Evolutionary conservation across 177 flowering plant genomes (phyloP).

Genomic region (Vitis hybrid): DNA sequence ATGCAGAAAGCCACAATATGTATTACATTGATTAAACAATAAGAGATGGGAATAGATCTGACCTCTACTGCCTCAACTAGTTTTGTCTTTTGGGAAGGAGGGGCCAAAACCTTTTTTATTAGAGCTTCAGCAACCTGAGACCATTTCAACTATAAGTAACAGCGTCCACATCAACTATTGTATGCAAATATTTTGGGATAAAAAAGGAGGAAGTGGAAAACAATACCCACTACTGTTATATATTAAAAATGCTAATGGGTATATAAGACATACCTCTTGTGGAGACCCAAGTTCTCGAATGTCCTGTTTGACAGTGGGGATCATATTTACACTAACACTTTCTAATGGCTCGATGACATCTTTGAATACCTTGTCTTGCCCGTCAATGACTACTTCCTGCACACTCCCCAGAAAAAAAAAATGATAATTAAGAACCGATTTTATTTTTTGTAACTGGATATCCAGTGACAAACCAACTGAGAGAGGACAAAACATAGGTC

Average conservation of each 20-base stretch:
- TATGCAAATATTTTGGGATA: background rate
- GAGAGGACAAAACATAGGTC: background rate
- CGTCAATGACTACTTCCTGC: slow-evolving; percentile 83
- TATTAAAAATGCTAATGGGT: background rate
- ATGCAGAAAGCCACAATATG: too few relatives aligned
- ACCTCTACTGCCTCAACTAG: slow-evolving; percentile 85
- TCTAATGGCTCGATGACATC: slow-evolving; percentile 96
- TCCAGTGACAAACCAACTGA: background rate
- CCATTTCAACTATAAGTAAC: slow-evolving; percentile 6
- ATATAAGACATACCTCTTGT: slow-evolving; percentile 49
- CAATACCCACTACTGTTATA: background rate
- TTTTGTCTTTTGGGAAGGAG: slow-evolving; percentile 82
- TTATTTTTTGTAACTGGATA: too few relatives aligned
- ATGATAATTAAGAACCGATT: background rate
- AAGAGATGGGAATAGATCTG: slow-evolving; percentile 4
- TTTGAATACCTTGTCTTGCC: slow-evolving; percentile 92
- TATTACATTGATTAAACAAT: too few relatives aligned
- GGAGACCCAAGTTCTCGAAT: slow-evolving; percentile 89
- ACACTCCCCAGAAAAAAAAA: slow-evolving; percentile 8
- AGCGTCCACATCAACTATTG: background rate
- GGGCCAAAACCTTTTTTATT: slow-evolving; percentile 81
- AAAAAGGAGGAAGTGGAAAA: background rate
- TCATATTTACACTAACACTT: slow-evolving; percentile 75
- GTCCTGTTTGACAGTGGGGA: slow-evolving; percentile 70
- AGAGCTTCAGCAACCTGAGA: slow-evolving; percentile 81